Evolutionary conservation across 768 basidiomycete genomes (phyloP), one percentile per base, ranked within the genome.

Genomic region (Collybiopsis luxurians): DNA sequence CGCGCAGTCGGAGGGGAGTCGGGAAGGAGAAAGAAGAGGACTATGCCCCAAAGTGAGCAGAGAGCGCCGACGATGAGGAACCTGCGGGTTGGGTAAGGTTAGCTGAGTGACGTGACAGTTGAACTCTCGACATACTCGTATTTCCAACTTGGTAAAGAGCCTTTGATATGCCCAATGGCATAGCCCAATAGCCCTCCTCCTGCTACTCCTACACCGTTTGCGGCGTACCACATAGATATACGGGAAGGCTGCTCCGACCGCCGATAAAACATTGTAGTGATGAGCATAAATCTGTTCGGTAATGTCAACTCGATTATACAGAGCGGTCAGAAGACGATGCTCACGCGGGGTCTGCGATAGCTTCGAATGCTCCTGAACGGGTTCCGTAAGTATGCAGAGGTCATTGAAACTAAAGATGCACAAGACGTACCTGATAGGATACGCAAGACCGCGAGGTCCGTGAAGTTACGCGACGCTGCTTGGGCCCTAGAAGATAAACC

Each of bases 201-300:
- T 1, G 71, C 73, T 15, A 72, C 68, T 4, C 74, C 74, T 15
- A 75, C 38, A 1, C 74, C 74, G 57, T 75, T 74, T 43, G 68
- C 71, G 4, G 62, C 49, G 60, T 75, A 72, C 73, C 73, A 75
- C 7, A 58, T 51, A 2, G 63, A 61, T 34, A 75, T 75, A n/a
- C 71, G 54, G 5, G 57, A 61, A 1, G 73, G 73, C 60, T 74
- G 72, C 58, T 74, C 70, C 0, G 58, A 61, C 34, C 73, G 65
- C 9, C 66, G 71, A 55, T 73, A 75, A 59, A 60, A 73, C 64
- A 67, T 67, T 2, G 64, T 55, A 2, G 71, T 73, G 47, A 74
- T 63, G 24, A 73, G 62, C 66, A 73, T 69, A 62, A 56, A 62
- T 38, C 56, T 31, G 36, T 13, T 28, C 2, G 19, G 15, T 28